Evolutionary conservation across 1,139 yeast species (phyloP).

Genomic region (Kurtzmaniella natalensis): DNA sequence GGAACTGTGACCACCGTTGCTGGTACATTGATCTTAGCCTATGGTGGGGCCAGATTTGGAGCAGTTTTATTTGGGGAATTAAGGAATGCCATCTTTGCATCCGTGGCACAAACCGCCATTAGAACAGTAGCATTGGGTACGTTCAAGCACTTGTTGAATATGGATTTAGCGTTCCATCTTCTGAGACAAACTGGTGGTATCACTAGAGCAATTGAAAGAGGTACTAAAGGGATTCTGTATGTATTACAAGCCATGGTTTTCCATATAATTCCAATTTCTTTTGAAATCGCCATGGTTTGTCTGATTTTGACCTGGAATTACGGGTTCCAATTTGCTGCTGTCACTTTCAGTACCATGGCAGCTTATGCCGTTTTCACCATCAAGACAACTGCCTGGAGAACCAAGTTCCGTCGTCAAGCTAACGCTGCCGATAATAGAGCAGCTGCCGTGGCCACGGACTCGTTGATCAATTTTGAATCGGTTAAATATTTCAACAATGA

Average conservation of each 20-base stretch:
- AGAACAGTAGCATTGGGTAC: slow-evolving; percentile 87
- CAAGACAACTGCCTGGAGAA: slow-evolving; percentile 94
- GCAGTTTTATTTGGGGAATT: slow-evolving; percentile 92
- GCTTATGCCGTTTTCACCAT: slow-evolving; percentile 86
- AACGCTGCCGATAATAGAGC: slow-evolving; percentile 93
- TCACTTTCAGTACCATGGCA: slow-evolving; percentile 82
- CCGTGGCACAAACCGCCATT: slow-evolving; percentile 93
- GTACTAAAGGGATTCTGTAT: slow-evolving; percentile 94
- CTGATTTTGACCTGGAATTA: slow-evolving; percentile 91
- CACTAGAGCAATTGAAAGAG: slow-evolving; percentile 94
- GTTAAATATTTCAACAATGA: slow-evolving; percentile 95
- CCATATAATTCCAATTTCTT: slow-evolving; percentile 88
- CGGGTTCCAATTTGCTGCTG: slow-evolving; percentile 85
- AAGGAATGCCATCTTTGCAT: slow-evolving; percentile 91
- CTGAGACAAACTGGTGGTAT: slow-evolving; percentile 93
- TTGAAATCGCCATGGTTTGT: slow-evolving; percentile 89
- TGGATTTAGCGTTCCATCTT: slow-evolving; percentile 88
- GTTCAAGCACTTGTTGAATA: slow-evolving; percentile 72
- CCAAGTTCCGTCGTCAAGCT: slow-evolving; percentile 84
- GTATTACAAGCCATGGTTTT: slow-evolving; percentile 95
- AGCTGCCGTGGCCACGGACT: slow-evolving; percentile 90
- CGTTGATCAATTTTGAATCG: slow-evolving; percentile 89
- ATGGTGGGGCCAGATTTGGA: slow-evolving; percentile 93
- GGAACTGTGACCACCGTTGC: slow-evolving; percentile 60
- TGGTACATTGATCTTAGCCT: slow-evolving; percentile 76